phyloP scores from a whole-genome alignment of 2,329 filamentous ascomycete genomes.

The Gaeumannomyces sp. region DNA sequence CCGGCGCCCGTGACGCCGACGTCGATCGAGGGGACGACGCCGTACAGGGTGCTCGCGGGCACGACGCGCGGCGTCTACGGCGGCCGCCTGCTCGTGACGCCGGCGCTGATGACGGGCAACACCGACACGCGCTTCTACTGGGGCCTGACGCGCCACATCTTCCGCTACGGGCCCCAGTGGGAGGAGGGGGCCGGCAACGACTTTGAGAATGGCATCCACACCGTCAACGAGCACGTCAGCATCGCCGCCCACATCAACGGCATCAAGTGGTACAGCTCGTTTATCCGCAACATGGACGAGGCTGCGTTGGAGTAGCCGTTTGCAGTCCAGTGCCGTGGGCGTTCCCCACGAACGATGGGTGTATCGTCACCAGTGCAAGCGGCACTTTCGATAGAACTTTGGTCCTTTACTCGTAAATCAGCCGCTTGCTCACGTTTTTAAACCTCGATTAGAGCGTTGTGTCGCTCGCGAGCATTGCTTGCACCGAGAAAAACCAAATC shows the following conservation, averaged over 20 bases:
- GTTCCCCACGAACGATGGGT: no score
- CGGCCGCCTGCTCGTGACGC: slow-evolving; percentile 44
- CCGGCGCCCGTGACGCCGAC: slow-evolving; percentile 54
- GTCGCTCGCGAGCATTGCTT: no score
- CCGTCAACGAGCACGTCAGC: slow-evolving; percentile 32
- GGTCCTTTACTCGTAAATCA: no score
- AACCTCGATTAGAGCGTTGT: no score
- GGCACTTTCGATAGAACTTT: no score
- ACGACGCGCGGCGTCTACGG: slow-evolving; percentile 43
- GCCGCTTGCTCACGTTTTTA: no score
- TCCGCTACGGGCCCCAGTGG: slow-evolving; percentile 39
- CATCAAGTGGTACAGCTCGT: slow-evolving; percentile 31
- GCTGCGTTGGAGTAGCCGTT: slow-evolving; percentile 20
- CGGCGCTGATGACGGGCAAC: slow-evolving; percentile 42
- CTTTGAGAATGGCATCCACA: slow-evolving; percentile 28
- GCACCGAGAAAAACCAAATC: no score
- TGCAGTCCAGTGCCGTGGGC: no score
- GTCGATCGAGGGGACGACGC: slow-evolving; percentile 30
- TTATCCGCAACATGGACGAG: slow-evolving; percentile 35
- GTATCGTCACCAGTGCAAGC: no score
- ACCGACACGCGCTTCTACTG: slow-evolving; percentile 44
- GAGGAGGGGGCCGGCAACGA: slow-evolving; percentile 25
- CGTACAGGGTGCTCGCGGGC: slow-evolving; percentile 44
- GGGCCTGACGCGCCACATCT: slow-evolving; percentile 39
- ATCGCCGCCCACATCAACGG: slow-evolving; percentile 26